Percentiles rank a stretch among this genome's conserved stretches.
Evolutionary conservation across 169 alveolate genomes (phyloP).

Genomic region (Haemoproteus tartakovskyi): DNA sequence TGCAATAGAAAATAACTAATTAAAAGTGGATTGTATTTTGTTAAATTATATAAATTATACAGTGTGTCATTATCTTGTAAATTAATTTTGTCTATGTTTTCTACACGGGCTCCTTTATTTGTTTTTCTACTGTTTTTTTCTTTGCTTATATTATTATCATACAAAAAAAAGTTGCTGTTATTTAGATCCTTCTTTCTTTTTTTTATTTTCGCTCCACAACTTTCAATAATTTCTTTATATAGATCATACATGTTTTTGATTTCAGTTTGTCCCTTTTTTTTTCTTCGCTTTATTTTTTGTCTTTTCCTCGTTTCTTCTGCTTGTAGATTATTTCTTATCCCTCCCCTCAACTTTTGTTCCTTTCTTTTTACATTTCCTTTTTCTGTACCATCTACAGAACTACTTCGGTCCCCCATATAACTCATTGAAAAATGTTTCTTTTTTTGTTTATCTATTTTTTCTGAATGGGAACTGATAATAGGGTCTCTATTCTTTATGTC

Average conservation of each 20-base stretch:
- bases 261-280: neutral
- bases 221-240: constrained; percentile 59
- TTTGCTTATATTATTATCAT: constrained; percentile 30
- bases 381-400: too few relatives aligned
- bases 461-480: too few relatives aligned
- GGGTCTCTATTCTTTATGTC: too few relatives aligned
- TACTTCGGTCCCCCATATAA: too few relatives aligned
- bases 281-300: neutral
- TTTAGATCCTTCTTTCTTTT: constrained; percentile 67
- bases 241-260: constrained; percentile 33
- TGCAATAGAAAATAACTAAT: constrained; percentile 80
- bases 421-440: too few relatives aligned
- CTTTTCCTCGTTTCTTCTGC: neutral
- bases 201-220: constrained; percentile 59
- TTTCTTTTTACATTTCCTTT: too few relatives aligned
- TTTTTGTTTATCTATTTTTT: too few relatives aligned
- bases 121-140: constrained; percentile 11
- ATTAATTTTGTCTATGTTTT: constrained; percentile 77
- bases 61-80: constrained; percentile 81
- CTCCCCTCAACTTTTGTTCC: too few relatives aligned
- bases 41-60: constrained; percentile 67
- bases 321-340: too few relatives aligned
- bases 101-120: constrained; percentile 23
- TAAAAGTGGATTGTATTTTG: constrained; percentile 75
- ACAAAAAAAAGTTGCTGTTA: constrained; percentile 37